Evolutionary conservation across 2,329 filamentous ascomycete genomes (phyloP).

Genomic region (Pseudonectria foliicola): DNA sequence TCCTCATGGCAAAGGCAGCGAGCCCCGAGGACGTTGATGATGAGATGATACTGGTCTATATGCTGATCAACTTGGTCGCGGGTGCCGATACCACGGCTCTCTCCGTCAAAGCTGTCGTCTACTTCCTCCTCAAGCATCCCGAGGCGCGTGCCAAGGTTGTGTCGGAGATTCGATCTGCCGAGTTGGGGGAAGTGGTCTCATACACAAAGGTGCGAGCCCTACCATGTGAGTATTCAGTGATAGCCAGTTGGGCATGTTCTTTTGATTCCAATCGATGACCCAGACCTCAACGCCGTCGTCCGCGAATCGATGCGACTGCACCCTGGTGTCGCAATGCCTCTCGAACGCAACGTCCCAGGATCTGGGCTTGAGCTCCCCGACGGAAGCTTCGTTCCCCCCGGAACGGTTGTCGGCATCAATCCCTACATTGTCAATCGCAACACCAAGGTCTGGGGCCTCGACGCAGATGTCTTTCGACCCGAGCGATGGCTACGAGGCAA

Average conservation of each 20-base stretch:
- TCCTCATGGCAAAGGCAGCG: constrained; percentile 4
- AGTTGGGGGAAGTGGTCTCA: too few relatives aligned
- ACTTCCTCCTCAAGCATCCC: constrained; percentile 27
- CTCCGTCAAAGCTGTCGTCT: constrained; percentile 27
- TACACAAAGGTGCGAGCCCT: too few relatives aligned
- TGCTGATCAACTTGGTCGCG: constrained; percentile 23
- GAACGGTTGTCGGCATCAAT: constrained; percentile 35
- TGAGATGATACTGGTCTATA: constrained; percentile 21
- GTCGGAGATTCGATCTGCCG: too few relatives aligned
- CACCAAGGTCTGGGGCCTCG: constrained; percentile 34
- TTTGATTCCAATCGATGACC: too few relatives aligned
- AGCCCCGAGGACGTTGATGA: constrained; percentile 6
- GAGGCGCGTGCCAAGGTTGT: too few relatives aligned
- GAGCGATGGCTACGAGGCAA: constrained; percentile 38
- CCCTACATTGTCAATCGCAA: constrained; percentile 34
- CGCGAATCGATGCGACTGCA: constrained; percentile 1
- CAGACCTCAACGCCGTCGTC: constrained; percentile 1
- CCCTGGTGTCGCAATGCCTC: neutral
- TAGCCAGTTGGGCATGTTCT: too few relatives aligned
- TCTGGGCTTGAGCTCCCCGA: too few relatives aligned
- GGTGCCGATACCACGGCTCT: constrained; percentile 28
- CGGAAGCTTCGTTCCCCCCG: constrained; percentile 26
- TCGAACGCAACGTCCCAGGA: constrained; percentile 4
- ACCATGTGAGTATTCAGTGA: too few relatives aligned
- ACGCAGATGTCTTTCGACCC: constrained; percentile 37